Percentiles rank a stretch among this genome's conserved stretches.
These are phyloP conservation scores for Phaffia tasmanica DNA, from an alignment of 768 basidiomycete species.

Conservation along the genomic window DNA sequence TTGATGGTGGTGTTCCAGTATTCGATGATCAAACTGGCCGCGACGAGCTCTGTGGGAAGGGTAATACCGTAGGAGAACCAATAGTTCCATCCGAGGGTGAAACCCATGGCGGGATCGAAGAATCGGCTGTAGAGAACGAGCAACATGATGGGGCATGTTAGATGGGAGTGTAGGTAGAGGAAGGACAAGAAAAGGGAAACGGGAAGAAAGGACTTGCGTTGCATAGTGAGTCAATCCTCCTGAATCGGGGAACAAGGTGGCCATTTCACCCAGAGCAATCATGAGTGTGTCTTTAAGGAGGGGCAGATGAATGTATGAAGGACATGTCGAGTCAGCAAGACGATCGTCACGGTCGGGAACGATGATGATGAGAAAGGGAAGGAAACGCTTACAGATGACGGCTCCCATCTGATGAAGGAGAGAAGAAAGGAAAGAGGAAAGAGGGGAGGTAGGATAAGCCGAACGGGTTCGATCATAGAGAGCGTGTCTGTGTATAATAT, in stretches of 20 bases:
- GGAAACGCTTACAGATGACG: background rate
- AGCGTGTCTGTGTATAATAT: too few species aligned
- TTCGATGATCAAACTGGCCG: constrained; percentile 54
- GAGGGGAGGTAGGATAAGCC: background rate
- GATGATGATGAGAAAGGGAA: constrained; percentile 16
- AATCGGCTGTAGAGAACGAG: constrained; percentile 25
- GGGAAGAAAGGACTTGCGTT: constrained; percentile 37
- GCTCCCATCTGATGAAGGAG: background rate
- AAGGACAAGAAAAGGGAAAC: background rate
- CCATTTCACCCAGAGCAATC: constrained; percentile 29
- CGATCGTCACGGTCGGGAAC: constrained; percentile 7
- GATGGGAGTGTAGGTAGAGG: background rate
- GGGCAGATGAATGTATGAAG: background rate
- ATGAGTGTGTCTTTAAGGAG: background rate
- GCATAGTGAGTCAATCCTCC: constrained; percentile 33
- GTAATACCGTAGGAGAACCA: constrained; percentile 13
- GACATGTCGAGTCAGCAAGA: background rate
- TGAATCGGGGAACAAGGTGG: constrained; percentile 31
- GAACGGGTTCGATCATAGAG: background rate
- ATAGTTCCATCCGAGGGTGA: constrained; percentile 28
- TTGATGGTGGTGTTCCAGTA: constrained; percentile 47
- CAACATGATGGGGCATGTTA: background rate
- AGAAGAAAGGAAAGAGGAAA: background rate
- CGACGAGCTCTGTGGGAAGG: constrained; percentile 20
- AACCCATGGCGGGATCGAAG: constrained; percentile 30